A percentile compares a stretch with the other conserved stretches of the same genome.
These are phyloP conservation scores for Pittosporum tobira DNA, from an alignment of 129 eudicot species.

Conservation along the genomic window DNA sequence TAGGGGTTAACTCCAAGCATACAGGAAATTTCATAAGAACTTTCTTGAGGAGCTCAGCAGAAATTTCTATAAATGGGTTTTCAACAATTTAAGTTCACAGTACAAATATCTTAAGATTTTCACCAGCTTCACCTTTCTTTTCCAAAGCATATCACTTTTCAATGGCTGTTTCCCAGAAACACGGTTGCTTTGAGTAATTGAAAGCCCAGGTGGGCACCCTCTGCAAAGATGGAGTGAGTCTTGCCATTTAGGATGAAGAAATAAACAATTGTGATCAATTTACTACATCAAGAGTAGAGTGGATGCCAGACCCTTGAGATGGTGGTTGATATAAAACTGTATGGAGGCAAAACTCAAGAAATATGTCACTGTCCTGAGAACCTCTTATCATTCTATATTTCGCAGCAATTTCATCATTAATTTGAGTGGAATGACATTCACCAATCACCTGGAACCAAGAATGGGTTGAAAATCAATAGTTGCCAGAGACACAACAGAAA, in stretches of 20 bases:
- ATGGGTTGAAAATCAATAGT: background rate
- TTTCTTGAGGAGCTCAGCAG: background rate
- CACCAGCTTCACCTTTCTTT: slow-evolving; percentile 49
- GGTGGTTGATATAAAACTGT: slow-evolving; percentile 69
- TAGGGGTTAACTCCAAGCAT: background rate
- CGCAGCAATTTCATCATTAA: slow-evolving; percentile 58
- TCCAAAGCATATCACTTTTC: slow-evolving; percentile 40
- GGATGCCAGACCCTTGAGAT: slow-evolving; percentile 52
- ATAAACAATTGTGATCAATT: background rate
- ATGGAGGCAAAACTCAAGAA: slow-evolving; percentile 81
- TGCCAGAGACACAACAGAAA: slow-evolving; percentile 4
- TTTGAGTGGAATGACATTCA: slow-evolving; percentile 54
- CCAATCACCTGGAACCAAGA: slow-evolving; percentile 71
- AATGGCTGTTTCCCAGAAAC: slow-evolving; percentile 62
- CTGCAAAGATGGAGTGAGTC: slow-evolving; percentile 27
- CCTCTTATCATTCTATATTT: slow-evolving; percentile 45
- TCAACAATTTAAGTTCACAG: background rate
- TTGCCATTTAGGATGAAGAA: slow-evolving; percentile 11
- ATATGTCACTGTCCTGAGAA: slow-evolving; percentile 61
- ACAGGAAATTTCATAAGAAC: background rate
- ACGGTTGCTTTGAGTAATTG: slow-evolving; percentile 70
- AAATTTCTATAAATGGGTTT: background rate
- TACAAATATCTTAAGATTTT: slow-evolving; percentile 1
- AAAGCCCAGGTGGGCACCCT: slow-evolving; percentile 74
- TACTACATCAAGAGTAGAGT: slow-evolving; percentile 1